Percentiles rank a stretch among this genome's conserved stretches.
These are phyloP conservation scores for Vigna mungo DNA, from an alignment of 306 rosid genomes.

Conservation along the genomic window DNA sequence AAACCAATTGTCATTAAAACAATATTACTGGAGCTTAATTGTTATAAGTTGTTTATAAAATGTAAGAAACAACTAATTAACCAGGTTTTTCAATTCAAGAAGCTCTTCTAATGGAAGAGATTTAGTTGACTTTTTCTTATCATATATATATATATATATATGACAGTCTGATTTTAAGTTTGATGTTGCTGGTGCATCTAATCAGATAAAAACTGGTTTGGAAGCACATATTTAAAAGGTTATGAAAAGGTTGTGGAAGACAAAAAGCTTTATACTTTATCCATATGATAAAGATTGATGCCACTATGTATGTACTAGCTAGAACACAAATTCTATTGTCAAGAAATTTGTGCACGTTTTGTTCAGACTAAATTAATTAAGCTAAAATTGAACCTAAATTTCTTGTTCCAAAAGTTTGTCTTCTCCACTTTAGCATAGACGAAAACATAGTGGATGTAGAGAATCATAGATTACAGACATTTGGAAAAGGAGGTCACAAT, in stretches of 20 bases:
- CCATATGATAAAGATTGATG: background rate
- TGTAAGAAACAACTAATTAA: background rate
- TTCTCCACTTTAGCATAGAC: slow-evolving; percentile 14
- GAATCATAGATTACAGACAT: slow-evolving; percentile 7
- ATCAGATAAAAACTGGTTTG: background rate
- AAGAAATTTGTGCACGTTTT: background rate
- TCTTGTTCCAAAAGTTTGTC: slow-evolving; percentile 20
- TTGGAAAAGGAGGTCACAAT: background rate
- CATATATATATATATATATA: too few relatives aligned
- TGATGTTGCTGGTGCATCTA: background rate
- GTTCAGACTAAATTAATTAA: slow-evolving; percentile 1
- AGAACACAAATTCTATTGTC: background rate
- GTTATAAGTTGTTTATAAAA: background rate
- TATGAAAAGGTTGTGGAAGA: background rate
- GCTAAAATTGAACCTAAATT: slow-evolving; percentile 10
- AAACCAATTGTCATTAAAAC: background rate
- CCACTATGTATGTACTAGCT: background rate
- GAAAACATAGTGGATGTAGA: background rate
- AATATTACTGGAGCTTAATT: background rate
- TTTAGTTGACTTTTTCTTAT: background rate
- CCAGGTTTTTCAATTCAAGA: too few relatives aligned
- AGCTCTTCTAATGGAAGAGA: too few relatives aligned
- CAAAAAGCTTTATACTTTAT: background rate
- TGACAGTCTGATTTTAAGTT: background rate
- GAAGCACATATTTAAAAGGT: background rate